A percentile compares a stretch with the other conserved stretches of the same genome.
Conservation (phyloP, 2,329 filamentous ascomycete species). For the Myriosclerotinia curreyana region DNA sequence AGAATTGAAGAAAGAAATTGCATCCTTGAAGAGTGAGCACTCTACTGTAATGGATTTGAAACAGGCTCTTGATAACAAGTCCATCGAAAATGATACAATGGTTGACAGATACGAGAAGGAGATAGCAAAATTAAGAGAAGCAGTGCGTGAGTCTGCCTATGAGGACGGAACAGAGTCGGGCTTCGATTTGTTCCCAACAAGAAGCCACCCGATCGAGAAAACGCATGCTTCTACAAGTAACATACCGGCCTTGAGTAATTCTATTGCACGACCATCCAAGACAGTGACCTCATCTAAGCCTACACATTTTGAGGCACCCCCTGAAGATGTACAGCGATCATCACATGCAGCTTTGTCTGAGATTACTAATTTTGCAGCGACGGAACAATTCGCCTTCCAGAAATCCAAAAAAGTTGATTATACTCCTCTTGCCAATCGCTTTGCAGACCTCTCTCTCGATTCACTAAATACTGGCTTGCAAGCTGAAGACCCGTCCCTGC, state of each 20-base stretch:
- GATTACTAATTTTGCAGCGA: conserved; percentile 31
- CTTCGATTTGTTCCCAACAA: conserved; percentile 13
- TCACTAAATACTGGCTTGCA: conserved; percentile 27
- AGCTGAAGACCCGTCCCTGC: conserved; percentile 27
- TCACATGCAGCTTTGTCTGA: conserved; percentile 34
- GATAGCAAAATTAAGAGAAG: conserved; percentile 26
- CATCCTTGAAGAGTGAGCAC: conserved; percentile 43
- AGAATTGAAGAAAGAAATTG: conserved; percentile 54
- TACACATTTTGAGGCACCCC: conserved; percentile 23
- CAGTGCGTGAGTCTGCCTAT: background rate
- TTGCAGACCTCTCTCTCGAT: conserved; percentile 28
- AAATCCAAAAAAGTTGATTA: conserved; percentile 32
- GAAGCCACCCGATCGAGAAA: conserved; percentile 16
- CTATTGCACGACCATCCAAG: conserved; percentile 30
- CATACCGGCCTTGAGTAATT: conserved; percentile 28
- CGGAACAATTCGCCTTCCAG: conserved; percentile 29
- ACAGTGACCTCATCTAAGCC: conserved; percentile 23
- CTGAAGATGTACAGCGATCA: conserved; percentile 21
- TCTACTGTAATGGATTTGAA: conserved; percentile 26
- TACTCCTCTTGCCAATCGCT: conserved; percentile 29
- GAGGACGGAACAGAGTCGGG: conserved; percentile 3
- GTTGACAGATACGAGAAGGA: conserved; percentile 29
- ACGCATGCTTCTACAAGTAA: conserved; percentile 27
- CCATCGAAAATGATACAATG: conserved; percentile 27
- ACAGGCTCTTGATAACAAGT: conserved; percentile 26